Base-by-base conservation (phyloP, 2,329 filamentous ascomycete genomes). In the Fusarium xylarioides region DNA sequence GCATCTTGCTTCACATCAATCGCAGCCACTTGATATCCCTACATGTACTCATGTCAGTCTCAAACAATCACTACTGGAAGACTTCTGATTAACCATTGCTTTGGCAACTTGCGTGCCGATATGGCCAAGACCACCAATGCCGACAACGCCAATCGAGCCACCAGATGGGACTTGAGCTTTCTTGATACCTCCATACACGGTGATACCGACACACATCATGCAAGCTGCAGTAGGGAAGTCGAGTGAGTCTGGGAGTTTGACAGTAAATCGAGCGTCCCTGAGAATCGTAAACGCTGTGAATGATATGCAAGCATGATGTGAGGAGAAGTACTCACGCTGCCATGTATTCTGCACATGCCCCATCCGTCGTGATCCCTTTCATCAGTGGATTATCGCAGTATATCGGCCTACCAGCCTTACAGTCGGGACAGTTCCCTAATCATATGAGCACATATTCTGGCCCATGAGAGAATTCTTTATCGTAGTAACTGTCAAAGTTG, bases 341-440 rank as follows among this genome's bases (percentile, higher is more conserved):
- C 66, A 69, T 70, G 18, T 64, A 64, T 4, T 70, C 53, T 3
- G 66, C 65, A 53, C 58, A 70, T 0, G 53, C 66, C 5, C 65
- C 65, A 23, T 70, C 53, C 2, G 65, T 23, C 0, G 66, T 64
- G 4, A 70, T 37, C 0, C 64, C 37, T 40, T 70, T 50, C 47
- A 70, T 70, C 1, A 40, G 16, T 1, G 66, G 42, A 8, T 18
- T 30, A 7, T 64, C 65, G 2, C 65, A 64, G 28, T 68, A 68
- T 5, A 46, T 69, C 0, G 32, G 35, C 12, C 12, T 70, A 1
- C 47, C 37, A 5, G 37, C 15, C 4, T 58, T 57, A 2, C 52
- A 69, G 2, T 38, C 65, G 0, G 53, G 65, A 3, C 58, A 70
- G 5, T 44, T 50, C 0, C 30, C 26, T 69, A 0, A 8, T 21